These are phyloP conservation scores for Pisolithus tinctorius DNA, from an alignment of 768 basidiomycete species.

Conservation along the genomic window DNA sequence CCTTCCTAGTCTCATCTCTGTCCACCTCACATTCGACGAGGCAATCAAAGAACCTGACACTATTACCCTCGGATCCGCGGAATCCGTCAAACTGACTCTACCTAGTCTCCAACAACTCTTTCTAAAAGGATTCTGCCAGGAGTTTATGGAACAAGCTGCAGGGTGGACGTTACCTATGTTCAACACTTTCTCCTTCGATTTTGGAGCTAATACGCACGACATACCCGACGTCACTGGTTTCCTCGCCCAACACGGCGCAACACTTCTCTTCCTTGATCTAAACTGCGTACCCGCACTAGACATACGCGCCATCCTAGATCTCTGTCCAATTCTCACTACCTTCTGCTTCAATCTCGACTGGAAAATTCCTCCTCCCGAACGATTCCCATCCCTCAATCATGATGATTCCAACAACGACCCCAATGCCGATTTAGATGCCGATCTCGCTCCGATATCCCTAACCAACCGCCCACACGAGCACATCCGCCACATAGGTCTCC, in stretches of 20 bases:
- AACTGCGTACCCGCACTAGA: conserved; percentile 52
- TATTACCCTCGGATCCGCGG: conserved; percentile 55
- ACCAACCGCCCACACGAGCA: conserved; percentile 48
- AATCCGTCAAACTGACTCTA: conserved; percentile 46
- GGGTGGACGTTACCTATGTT: conserved; percentile 65
- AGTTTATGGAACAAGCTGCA: conserved; percentile 62
- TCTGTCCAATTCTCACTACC: conserved; percentile 54
- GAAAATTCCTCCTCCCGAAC: conserved; percentile 34
- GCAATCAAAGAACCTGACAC: conserved; percentile 32
- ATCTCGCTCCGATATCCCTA: conserved; percentile 31
- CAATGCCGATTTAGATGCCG: conserved; percentile 15
- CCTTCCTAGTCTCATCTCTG: conserved; percentile 49
- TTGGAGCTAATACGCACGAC: conserved; percentile 30
- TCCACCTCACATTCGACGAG: conserved; percentile 45
- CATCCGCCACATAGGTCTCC: conserved; percentile 58
- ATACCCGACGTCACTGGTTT: conserved; percentile 56
- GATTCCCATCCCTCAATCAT: conserved; percentile 5
- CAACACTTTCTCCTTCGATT: conserved; percentile 49
- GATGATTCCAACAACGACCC: conserved; percentile 3
- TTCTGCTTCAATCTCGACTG: conserved; percentile 77
- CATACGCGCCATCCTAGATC: conserved; percentile 51
- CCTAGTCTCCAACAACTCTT: conserved; percentile 57
- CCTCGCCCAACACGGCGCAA: conserved; percentile 49
- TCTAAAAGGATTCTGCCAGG: conserved; percentile 51
- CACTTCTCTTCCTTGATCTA: conserved; percentile 60